Conservation (phyloP, 208 protist species). For the Acanthamoeba castellanii region DNA sequence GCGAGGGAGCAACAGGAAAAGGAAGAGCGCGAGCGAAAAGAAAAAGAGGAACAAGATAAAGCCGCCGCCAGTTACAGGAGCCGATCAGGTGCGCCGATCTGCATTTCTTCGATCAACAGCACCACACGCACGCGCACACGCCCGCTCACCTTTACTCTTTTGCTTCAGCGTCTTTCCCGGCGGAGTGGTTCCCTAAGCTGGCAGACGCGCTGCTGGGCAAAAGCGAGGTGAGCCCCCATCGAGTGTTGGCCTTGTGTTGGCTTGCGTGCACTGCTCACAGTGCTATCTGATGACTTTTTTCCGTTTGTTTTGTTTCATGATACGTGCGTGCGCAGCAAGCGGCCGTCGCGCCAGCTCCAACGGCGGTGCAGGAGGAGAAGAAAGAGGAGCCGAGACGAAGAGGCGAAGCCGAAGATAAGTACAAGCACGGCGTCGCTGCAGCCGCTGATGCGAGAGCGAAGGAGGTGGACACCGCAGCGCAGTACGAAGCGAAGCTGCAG, state of each 20-base stretch:
- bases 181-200: slow-evolving; percentile 43
- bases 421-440: not conserved
- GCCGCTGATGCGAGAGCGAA: not conserved
- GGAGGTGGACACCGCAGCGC: not conserved
- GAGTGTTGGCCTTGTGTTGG: not conserved
- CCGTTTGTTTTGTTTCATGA: too few species aligned
- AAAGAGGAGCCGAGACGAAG: not conserved
- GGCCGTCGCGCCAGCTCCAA: too few species aligned
- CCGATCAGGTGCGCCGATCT: slow-evolving; percentile 7
- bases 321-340: too few species aligned
- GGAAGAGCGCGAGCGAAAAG: not conserved
- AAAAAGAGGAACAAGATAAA: not conserved
- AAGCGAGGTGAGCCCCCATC: not conserved
- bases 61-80: not conserved
- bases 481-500: slow-evolving; percentile 9
- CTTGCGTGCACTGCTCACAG: not conserved
- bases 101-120: not conserved
- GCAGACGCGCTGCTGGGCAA: not conserved
- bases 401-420: not conserved
- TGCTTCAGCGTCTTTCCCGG: not conserved
- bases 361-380: not conserved
- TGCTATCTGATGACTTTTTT: too few species aligned
- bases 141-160: not conserved
- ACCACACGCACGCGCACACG: not conserved
- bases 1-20: not conserved